Evolutionary conservation across 108 stramenopile genomes (phyloP).

Genomic region (Skeletonema marinoi): DNA sequence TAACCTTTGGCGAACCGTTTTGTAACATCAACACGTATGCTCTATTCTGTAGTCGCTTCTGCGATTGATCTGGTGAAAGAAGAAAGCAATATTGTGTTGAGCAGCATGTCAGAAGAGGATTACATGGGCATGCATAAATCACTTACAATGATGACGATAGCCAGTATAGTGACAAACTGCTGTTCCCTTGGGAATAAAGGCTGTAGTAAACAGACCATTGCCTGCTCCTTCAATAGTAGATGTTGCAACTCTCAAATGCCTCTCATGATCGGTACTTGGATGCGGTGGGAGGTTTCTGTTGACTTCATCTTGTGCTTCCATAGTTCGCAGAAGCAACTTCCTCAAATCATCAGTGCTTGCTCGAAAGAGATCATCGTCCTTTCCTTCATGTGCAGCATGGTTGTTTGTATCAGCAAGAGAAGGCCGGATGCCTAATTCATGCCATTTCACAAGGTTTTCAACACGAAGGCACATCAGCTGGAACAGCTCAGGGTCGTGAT

Average conservation of each 20-base stretch:
- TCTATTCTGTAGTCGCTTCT: slow-evolving; percentile 32
- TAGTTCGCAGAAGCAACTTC: slow-evolving; percentile 27
- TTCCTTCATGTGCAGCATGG: slow-evolving; percentile 17
- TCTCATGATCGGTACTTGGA: slow-evolving; percentile 27
- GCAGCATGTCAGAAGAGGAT: neutral
- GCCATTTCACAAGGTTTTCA: slow-evolving; percentile 33
- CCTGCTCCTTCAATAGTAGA: slow-evolving; percentile 42
- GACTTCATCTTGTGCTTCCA: slow-evolving; percentile 40
- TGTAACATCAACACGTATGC: slow-evolving; percentile 35
- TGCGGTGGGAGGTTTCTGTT: slow-evolving; percentile 42
- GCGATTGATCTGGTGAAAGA: slow-evolving; percentile 27
- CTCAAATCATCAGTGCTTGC: slow-evolving; percentile 22
- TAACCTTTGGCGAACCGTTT: slow-evolving; percentile 37
- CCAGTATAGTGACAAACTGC: slow-evolving; percentile 37
- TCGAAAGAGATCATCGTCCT: slow-evolving; percentile 36
- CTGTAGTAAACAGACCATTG: slow-evolving; percentile 33
- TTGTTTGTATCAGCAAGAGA: slow-evolving; percentile 33
- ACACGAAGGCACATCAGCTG: slow-evolving; percentile 22
- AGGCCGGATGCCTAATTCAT: slow-evolving; percentile 40
- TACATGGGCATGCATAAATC: neutral
- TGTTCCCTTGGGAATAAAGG: slow-evolving; percentile 21
- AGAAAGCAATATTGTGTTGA: neutral
- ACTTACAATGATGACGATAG: slow-evolving; percentile 34
- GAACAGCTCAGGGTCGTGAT: slow-evolving; percentile 26
- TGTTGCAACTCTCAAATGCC: slow-evolving; percentile 18